Evolutionary conservation across 306 rosid genomes (phyloP).

Genomic region (Abrus pulchellus): DNA sequence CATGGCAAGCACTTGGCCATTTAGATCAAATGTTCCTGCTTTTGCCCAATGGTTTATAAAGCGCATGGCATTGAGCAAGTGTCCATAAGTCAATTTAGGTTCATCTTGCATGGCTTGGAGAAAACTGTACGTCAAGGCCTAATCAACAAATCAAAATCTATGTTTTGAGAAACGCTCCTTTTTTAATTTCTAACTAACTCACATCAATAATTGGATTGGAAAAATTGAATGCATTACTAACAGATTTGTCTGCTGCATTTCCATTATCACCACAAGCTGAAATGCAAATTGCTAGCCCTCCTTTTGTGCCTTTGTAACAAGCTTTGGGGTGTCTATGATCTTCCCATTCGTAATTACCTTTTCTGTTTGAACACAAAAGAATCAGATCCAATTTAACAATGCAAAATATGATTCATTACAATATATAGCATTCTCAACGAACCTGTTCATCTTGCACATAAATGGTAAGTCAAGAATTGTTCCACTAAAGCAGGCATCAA

Average conservation of each 20-base stretch:
- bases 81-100: conserved; percentile 62
- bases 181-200: neutral
- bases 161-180: neutral
- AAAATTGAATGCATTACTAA: conserved; percentile 42
- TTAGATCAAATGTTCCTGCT: conserved; percentile 46
- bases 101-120: conserved; percentile 65
- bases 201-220: neutral
- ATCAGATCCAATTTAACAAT: conserved; percentile 7
- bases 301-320: conserved; percentile 61
- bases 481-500: conserved; percentile 73
- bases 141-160: conserved; percentile 13
- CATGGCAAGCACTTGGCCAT: conserved; percentile 24
- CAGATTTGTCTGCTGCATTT: conserved; percentile 59
- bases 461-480: conserved; percentile 70
- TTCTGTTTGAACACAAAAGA: conserved; percentile 42
- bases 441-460: conserved; percentile 68
- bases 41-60: conserved; percentile 53
- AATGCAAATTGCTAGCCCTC: conserved; percentile 62
- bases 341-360: conserved; percentile 58
- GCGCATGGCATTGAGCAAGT: conserved; percentile 61
- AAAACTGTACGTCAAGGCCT: conserved; percentile 78
- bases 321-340: conserved; percentile 47
- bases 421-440: neutral
- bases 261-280: conserved; percentile 64
- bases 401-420: neutral